These are phyloP conservation scores for Auriscalpium orientale DNA, from an alignment of 768 basidiomycete species.

Conservation along the genomic window DNA sequence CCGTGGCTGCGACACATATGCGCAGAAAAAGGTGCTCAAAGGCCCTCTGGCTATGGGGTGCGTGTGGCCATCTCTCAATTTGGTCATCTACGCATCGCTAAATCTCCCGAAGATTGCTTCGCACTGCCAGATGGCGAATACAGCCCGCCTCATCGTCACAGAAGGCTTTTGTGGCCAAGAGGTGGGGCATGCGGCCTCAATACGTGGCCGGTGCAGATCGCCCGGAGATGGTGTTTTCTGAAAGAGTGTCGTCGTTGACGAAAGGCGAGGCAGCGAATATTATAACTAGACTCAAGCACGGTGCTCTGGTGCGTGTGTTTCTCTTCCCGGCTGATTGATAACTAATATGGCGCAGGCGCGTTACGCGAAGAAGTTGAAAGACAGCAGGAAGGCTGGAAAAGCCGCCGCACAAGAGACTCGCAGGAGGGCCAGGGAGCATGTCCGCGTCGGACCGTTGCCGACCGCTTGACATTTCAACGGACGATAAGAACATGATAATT, in stretches of 20 bases:
- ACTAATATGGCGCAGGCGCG: conserved; percentile 34
- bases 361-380: conserved; percentile 45
- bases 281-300: conserved; percentile 70
- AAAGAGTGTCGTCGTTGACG: conserved; percentile 40
- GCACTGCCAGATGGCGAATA: conserved; percentile 60
- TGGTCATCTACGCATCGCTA: conserved; percentile 1
- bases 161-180: conserved; percentile 45
- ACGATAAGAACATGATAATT: no score
- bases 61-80: conserved; percentile 7
- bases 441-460: conserved; percentile 51
- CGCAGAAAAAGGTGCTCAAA: conserved; percentile 42
- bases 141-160: conserved; percentile 56
- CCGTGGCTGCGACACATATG: conserved; percentile 65
- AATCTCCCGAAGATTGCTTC: conserved; percentile 39
- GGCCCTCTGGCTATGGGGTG: conserved; percentile 47
- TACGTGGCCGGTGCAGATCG: conserved; percentile 18
- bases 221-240: conserved; percentile 16
- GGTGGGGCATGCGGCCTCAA: conserved; percentile 30
- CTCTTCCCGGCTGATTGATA: background rate
- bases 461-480: conserved; percentile 8
- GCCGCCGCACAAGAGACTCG: conserved; percentile 38
- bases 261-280: conserved; percentile 79
- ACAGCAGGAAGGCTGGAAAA: conserved; percentile 27
- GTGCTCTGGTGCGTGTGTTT: conserved; percentile 47
- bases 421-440: conserved; percentile 45